Evolutionary conservation across 2,329 filamentous ascomycete genomes (phyloP).

Genomic region (Neospermospora avenae): DNA sequence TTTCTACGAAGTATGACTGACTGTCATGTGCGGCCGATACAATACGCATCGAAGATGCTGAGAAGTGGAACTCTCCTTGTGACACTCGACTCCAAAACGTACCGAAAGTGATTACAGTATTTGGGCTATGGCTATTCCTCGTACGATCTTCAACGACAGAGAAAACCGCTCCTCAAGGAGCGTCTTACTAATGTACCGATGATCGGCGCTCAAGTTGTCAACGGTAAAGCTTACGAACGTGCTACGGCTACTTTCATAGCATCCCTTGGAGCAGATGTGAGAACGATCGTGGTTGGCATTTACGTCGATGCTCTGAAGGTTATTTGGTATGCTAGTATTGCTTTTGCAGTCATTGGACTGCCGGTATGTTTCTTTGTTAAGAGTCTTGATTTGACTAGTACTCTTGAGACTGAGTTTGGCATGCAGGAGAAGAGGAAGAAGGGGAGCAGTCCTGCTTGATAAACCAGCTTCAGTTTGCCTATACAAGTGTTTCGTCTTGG

Average conservation of each 20-base stretch:
- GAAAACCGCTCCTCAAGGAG: conserved; percentile 2
- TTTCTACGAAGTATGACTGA: not conserved
- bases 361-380: conserved; percentile 8
- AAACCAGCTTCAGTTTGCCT: no score
- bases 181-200: not conserved
- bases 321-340: conserved; percentile 13
- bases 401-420: conserved; percentile 9
- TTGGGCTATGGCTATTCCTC: conserved; percentile 14
- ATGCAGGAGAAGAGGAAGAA: conserved; percentile 15
- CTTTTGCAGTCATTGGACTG: conserved; percentile 11
- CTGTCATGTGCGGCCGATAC: not conserved
- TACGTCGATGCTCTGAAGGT: conserved; percentile 10
- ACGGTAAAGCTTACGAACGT: conserved; percentile 13
- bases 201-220: conserved; percentile 1
- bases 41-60: conserved; percentile 1
- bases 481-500: no score
- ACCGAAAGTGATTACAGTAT: conserved; percentile 6
- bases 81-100: not conserved
- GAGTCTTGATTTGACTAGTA: conserved; percentile 3
- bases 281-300: conserved; percentile 7
- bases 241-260: conserved; percentile 10
- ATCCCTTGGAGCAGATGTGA: not conserved
- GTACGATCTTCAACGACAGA: conserved; percentile 11
- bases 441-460: conserved; percentile 1
- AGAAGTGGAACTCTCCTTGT: not conserved